A percentile compares a stretch with the other conserved stretches of the same genome.
Conservation (phyloP, 306 rosid genomes). For the Pterocarpus macrocarpus region DNA sequence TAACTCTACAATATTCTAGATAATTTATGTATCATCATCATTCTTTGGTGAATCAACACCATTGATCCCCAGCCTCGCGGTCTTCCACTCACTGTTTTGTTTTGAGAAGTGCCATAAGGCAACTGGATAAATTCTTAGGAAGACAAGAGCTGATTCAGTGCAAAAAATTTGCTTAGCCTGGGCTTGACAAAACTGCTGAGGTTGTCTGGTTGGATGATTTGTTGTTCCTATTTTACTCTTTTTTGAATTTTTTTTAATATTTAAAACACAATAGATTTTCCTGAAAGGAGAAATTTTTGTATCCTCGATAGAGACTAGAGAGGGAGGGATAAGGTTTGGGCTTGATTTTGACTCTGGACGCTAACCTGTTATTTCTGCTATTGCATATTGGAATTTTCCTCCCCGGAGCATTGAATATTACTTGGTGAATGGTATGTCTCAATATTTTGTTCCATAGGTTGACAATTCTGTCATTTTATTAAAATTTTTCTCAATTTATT, state of each 20-base stretch:
- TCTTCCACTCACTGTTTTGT: constrained; percentile 25
- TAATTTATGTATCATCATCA: constrained; percentile 36
- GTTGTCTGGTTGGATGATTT: constrained; percentile 43
- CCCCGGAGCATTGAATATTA: constrained; percentile 30
- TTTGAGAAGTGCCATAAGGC: constrained; percentile 34
- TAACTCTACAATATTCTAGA: constrained; percentile 56
- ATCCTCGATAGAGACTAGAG: constrained; percentile 40
- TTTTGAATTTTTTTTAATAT: background rate
- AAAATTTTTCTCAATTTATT: too few relatives aligned
- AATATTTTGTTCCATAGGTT: background rate
- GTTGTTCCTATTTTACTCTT: constrained; percentile 35
- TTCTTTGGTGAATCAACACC: constrained; percentile 55
- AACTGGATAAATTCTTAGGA: constrained; percentile 26
- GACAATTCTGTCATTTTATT: too few relatives aligned
- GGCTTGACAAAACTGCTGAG: constrained; percentile 41
- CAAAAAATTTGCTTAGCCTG: constrained; percentile 21
- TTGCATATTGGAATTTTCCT: constrained; percentile 22
- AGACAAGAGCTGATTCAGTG: constrained; percentile 44
- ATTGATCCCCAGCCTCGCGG: constrained; percentile 41
- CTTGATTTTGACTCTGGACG: constrained; percentile 42
- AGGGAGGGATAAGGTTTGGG: constrained; percentile 40
- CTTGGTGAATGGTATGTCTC: constrained; percentile 32
- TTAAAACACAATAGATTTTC: constrained; percentile 41
- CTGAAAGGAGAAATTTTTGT: constrained; percentile 41
- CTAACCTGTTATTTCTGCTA: constrained; percentile 38